Evolutionary conservation across 108 stramenopile genomes (phyloP), one percentile per base, ranked within the genome.

Genomic region (Stephanodiscus minutulus): DNA sequence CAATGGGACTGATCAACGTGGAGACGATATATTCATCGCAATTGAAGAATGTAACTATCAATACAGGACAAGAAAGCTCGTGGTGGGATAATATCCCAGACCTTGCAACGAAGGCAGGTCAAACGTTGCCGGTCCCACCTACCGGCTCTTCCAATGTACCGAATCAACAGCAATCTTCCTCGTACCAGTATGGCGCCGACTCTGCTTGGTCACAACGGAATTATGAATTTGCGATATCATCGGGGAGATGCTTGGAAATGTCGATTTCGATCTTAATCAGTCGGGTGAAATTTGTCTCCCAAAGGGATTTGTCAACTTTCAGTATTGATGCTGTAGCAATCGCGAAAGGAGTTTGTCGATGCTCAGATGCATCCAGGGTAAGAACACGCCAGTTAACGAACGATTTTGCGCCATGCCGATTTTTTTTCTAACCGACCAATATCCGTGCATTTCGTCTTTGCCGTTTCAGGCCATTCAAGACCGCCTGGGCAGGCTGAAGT

Each of bases 341-440:
- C n/a, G 70, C 74, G 12, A 76, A 76, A 44, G 74, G 74, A 62
- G 13, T 76, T 21, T 76, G 74, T 24, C 70, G 74, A 50, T 76
- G 74, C 47, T 71, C 74, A 44, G 74, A 76, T 55, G 74, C 70
- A 21, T 52, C 74, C n/a, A 61, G 70, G 70, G 70, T 72, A 35
- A 64, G 70, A 10, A 12, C 36, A 21, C 13, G 15, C 43, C 15
- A 44, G 39, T 3, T 15, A 13, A 13, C 43, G 37, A 41, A 15
- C 5, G 11, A 24, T 62, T 36, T 47, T 64, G 39, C 39, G 11
- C 4, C 10, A 12, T 44, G 1, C 3, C 15, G 11, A 24, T 35
- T 37, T 53, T 28, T 66, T 10, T 31, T 29, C 46, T 2, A 54
- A 22, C 52, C 53, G 31, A 28, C 66, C 31, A 33, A 24, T 21